Evolutionary conservation across 495 filamentous ascomycete species (phyloP).

Genomic region (Penicillium parvum): DNA sequence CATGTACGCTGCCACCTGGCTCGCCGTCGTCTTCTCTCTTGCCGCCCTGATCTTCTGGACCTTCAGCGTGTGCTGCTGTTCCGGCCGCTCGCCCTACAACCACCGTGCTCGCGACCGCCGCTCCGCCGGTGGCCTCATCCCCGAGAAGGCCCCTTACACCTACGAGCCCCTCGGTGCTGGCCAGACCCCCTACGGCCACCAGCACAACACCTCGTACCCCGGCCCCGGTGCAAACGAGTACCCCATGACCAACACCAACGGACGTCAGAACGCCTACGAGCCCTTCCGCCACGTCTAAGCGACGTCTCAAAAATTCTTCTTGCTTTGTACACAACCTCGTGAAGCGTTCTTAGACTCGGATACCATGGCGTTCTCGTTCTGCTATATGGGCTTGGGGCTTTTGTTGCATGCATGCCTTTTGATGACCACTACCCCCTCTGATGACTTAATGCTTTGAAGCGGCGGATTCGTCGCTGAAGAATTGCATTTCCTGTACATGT

Average conservation of each 20-base stretch:
- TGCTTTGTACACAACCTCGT: conserved; percentile 3
- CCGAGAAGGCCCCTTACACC: conserved; percentile 49
- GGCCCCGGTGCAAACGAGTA: conserved; percentile 16
- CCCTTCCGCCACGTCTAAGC: conserved; percentile 44
- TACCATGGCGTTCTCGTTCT: conserved; percentile 23
- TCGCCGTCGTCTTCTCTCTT: conserved; percentile 71
- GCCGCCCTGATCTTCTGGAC: conserved; percentile 81
- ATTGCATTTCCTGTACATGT: conserved; percentile 1
- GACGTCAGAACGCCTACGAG: conserved; percentile 37
- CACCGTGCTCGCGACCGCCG: conserved; percentile 26
- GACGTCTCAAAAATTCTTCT: neutral
- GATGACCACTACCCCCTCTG: conserved; percentile 8
- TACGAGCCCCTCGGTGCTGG: conserved; percentile 45
- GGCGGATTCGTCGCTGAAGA: conserved; percentile 1
- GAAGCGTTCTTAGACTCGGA: conserved; percentile 24
- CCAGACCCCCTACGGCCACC: conserved; percentile 13
- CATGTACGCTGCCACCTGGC: conserved; percentile 70
- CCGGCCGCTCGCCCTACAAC: conserved; percentile 49
- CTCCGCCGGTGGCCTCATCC: conserved; percentile 29
- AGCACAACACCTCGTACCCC: conserved; percentile 31
- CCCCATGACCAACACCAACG: conserved; percentile 21
- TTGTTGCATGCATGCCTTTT: conserved; percentile 5
- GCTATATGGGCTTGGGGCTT: conserved; percentile 6
- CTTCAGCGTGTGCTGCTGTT: conserved; percentile 88
- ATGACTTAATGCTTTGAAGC: conserved; percentile 13